A percentile compares a stretch with the other conserved stretches of the same genome.
Evolutionary conservation across 139 green algal genomes (phyloP).

Genomic region (Pycnococcus provasolii): DNA sequence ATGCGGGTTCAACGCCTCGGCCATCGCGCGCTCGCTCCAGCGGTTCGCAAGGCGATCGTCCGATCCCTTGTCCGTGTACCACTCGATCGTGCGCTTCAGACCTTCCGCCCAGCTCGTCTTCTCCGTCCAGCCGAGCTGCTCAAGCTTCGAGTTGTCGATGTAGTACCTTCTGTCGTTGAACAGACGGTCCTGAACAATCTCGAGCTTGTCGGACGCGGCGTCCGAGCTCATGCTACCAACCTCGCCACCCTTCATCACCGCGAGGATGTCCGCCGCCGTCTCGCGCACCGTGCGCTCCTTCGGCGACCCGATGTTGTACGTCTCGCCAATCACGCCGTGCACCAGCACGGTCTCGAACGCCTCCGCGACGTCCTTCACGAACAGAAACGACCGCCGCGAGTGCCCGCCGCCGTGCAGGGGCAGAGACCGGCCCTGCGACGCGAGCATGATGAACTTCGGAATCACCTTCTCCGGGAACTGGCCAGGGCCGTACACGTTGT

Average conservation of each 20-base stretch:
- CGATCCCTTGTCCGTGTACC: slow-evolving; percentile 56
- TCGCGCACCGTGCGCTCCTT: slow-evolving; percentile 80
- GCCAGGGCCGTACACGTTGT: slow-evolving; percentile 97
- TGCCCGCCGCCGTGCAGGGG: slow-evolving; percentile 56
- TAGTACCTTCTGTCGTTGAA: slow-evolving; percentile 76
- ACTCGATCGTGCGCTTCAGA: slow-evolving; percentile 80
- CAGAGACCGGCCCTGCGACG: slow-evolving; percentile 41
- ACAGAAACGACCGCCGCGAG: slow-evolving; percentile 42
- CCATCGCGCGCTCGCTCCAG: too few species aligned
- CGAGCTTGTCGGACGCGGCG: slow-evolving; percentile 40
- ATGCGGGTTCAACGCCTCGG: too few species aligned
- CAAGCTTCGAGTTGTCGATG: slow-evolving; percentile 86
- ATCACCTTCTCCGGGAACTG: slow-evolving; percentile 68
- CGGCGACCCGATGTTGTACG: slow-evolving; percentile 97
- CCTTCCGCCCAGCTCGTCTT: slow-evolving; percentile 77
- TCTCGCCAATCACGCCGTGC: slow-evolving; percentile 45
- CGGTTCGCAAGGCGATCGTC: too few species aligned
- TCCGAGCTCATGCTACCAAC: slow-evolving; percentile 17
- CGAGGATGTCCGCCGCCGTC: slow-evolving; percentile 53
- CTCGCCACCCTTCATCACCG: slow-evolving; percentile 13
- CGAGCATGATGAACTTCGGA: slow-evolving; percentile 43
- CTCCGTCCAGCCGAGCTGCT: slow-evolving; percentile 79
- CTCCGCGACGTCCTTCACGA: slow-evolving; percentile 85
- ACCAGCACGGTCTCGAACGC: slow-evolving; percentile 79
- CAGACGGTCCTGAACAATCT: slow-evolving; percentile 33